Evolutionary conservation across 2,329 filamentous ascomycete genomes (phyloP).

Genomic region (Fusarium heterosporum): DNA sequence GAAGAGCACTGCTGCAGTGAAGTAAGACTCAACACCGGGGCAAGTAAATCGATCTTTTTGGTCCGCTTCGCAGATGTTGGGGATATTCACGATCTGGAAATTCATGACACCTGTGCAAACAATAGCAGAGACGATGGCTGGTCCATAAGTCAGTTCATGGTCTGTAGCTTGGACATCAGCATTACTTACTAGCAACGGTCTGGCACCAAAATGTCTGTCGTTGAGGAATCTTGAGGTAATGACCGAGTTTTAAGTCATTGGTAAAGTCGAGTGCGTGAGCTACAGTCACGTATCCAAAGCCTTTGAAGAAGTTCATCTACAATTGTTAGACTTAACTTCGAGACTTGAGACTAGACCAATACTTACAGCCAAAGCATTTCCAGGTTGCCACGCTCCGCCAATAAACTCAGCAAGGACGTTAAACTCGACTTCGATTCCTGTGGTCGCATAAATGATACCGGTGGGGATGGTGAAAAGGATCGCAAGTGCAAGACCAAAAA

Average conservation of each 20-base stretch:
- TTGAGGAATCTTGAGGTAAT: conserved; percentile 61
- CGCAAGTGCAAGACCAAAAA: conserved; percentile 58
- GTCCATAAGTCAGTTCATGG: neutral
- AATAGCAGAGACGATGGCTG: conserved; percentile 51
- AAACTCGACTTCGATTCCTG: conserved; percentile 56
- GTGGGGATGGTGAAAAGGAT: conserved; percentile 58
- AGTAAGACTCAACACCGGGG: conserved; percentile 55
- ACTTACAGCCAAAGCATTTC: conserved; percentile 56
- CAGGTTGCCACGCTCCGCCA: conserved; percentile 56
- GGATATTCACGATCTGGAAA: conserved; percentile 53
- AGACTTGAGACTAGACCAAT: fast-evolving
- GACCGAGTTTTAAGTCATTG: conserved; percentile 53
- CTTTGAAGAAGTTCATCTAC: conserved; percentile 61
- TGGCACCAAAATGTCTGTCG: conserved; percentile 52
- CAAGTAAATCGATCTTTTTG: conserved; percentile 55
- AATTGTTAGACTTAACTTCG: neutral
- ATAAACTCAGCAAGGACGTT: conserved; percentile 63
- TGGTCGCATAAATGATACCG: conserved; percentile 60
- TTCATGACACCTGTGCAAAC: conserved; percentile 53
- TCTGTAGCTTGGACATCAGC: fast-evolving
- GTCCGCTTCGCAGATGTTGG: conserved; percentile 52
- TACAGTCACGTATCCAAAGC: conserved; percentile 54
- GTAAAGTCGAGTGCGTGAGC: conserved; percentile 54
- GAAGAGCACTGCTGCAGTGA: conserved; percentile 56
- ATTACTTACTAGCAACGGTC: conserved; percentile 46